These are phyloP conservation scores for Emergomyces pasteurianus DNA, from an alignment of 2,329 filamentous ascomycete genomes.

Conservation along the genomic window DNA sequence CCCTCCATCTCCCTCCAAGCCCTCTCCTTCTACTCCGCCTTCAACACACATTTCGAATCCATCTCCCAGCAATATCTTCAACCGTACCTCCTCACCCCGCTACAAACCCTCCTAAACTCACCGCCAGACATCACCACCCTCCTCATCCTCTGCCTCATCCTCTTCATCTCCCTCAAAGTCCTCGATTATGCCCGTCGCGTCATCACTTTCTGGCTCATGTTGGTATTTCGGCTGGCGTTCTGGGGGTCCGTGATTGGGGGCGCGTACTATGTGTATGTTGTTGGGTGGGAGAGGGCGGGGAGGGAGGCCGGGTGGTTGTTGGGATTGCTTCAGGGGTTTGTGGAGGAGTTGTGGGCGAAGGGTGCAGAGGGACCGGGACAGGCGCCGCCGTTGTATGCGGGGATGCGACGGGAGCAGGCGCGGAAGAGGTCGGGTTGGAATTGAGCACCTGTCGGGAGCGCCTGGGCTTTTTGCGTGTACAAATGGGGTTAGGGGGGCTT, in stretches of 20 bases:
- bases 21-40: constrained; percentile 11
- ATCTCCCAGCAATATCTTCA: constrained; percentile 33
- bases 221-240: constrained; percentile 51
- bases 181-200: constrained; percentile 58
- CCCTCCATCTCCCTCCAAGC: constrained; percentile 12
- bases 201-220: constrained; percentile 63
- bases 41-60: constrained; percentile 12
- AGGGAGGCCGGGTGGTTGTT: constrained; percentile 40
- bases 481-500: background rate
- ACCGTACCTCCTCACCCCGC: constrained; percentile 35
- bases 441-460: background rate
- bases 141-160: constrained; percentile 42
- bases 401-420: constrained; percentile 36
- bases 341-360: constrained; percentile 42
- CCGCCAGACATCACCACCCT: constrained; percentile 27
- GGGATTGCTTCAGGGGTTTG: constrained; percentile 53
- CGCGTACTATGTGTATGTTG: constrained; percentile 42
- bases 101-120: constrained; percentile 24
- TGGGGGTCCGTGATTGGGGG: constrained; percentile 49
- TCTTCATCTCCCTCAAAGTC: constrained; percentile 54
- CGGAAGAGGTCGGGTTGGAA: background rate
- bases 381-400: constrained; percentile 41
- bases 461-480: background rate
- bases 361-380: constrained; percentile 39
- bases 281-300: constrained; percentile 23